A percentile compares a stretch with the other conserved stretches of the same genome.
These are phyloP conservation scores for Russula compacta DNA, from an alignment of 768 basidiomycete genomes.

Conservation along the genomic window DNA sequence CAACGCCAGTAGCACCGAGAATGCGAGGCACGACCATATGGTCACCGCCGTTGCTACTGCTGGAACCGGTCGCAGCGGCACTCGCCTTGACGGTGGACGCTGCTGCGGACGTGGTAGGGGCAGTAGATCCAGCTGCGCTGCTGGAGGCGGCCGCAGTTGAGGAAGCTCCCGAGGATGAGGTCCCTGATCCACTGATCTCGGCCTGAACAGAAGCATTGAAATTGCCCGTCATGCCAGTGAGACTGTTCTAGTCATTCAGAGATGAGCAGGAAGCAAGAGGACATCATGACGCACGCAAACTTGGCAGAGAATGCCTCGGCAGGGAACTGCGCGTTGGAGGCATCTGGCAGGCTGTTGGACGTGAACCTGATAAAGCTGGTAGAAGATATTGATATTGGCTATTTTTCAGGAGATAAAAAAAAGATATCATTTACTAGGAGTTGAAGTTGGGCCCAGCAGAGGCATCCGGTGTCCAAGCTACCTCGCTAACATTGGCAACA, in stretches of 20 bases:
- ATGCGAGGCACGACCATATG: conserved; percentile 15
- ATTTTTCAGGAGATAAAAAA: neutral
- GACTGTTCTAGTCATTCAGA: conserved; percentile 30
- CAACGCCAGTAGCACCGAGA: conserved; percentile 19
- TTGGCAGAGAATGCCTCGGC: conserved; percentile 70
- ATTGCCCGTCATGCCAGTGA: conserved; percentile 60
- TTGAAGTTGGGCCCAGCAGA: conserved; percentile 44
- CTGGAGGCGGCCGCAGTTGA: conserved; percentile 21
- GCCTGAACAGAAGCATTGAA: conserved; percentile 50
- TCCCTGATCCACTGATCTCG: conserved; percentile 53
- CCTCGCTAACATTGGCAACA: conserved; percentile 38
- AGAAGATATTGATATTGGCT: neutral
- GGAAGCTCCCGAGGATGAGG: conserved; percentile 11
- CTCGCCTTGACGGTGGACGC: conserved; percentile 13
- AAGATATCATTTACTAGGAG: conserved; percentile 40
- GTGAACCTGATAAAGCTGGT: conserved; percentile 71
- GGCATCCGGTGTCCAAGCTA: conserved; percentile 44
- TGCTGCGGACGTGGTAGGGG: neutral
- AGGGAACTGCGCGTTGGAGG: conserved; percentile 42
- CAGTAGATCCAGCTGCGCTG: conserved; percentile 17
- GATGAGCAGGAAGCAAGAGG: neutral
- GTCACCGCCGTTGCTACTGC: conserved; percentile 13
- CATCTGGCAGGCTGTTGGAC: conserved; percentile 46
- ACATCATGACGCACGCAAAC: conserved; percentile 48
- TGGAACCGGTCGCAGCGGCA: neutral